Base-by-base conservation (phyloP, 2,329 filamentous ascomycete species). In the Colletotrichum scovillei region DNA sequence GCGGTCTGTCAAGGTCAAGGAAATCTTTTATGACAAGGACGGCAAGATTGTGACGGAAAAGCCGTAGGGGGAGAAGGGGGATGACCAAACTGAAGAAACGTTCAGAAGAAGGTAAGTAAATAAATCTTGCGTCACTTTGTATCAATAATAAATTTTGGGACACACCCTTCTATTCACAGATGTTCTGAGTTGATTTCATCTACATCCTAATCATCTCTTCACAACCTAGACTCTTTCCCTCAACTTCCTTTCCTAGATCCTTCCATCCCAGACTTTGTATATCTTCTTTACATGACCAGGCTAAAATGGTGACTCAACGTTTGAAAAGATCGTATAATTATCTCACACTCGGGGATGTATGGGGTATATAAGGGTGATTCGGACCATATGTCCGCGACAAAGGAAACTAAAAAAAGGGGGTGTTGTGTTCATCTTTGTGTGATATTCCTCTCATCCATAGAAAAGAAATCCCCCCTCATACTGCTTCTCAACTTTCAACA, bases 1-100 rank as follows among this genome's bases (percentile, higher is more conserved):
- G 82, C 84, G 93, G 73, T 91, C 88, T 76, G 93, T 95, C 52
- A 94, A 95, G 87, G 90, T 92, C 72, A 88, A 89, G 83, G 93
- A 95, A 86, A 91, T 95, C 73, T 90, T 92, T 53, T 94, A 95
- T 80, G 90, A 94, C 79, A 85, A 84, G 9, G 86, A 91, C 49
- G 93, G 92, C 0, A 89, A 86, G 78, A 93, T 94, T 73, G 81
- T 85, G 32, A 83, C 83, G 11, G 82, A 83, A 75, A 83, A 83
- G 78, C 80, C 81, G 6, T 69, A 79, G 69, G 78, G 76, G 53
- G 3, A 12, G 3, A 12, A 4, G 11, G 22, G 2, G 11, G 32
- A 35, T 35, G 11, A 35, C 11, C 11, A 5, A 35, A 12, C 4
- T 35, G 32, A 5, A 35, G 32, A 35, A 35, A 3, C 11, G 12